Percentiles rank a stretch among this genome's conserved stretches.
These are phyloP conservation scores for Physaria fendleri DNA, from an alignment of 345 rosid species.

Conservation along the genomic window DNA sequence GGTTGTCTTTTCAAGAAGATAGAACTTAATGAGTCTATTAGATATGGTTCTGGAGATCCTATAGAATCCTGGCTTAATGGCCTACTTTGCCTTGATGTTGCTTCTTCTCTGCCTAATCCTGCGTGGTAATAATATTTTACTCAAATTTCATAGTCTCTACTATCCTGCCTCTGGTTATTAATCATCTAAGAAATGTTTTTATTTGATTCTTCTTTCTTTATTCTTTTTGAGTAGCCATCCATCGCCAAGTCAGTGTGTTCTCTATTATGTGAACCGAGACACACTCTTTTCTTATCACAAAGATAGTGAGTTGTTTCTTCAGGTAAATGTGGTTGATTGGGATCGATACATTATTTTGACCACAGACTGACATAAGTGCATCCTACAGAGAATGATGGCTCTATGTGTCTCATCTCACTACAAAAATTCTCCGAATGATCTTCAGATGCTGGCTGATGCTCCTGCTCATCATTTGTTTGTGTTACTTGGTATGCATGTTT, in stretches of 20 bases:
- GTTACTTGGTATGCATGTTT: conserved; percentile 55
- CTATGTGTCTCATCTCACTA: conserved; percentile 94
- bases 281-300: conserved; percentile 94
- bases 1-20: conserved; percentile 87
- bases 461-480: conserved; percentile 98
- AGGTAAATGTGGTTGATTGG: conserved; percentile 37
- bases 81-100: conserved; percentile 86
- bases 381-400: conserved; percentile 94
- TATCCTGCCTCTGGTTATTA: background rate
- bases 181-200: background rate
- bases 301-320: conserved; percentile 83
- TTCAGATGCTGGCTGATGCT: conserved; percentile 97
- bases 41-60: conserved; percentile 94
- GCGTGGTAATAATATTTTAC: conserved; percentile 13
- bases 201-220: background rate
- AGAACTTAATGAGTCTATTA: conserved; percentile 84
- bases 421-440: conserved; percentile 96
- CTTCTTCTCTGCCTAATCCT: conserved; percentile 61
- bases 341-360: background rate
- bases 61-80: conserved; percentile 91
- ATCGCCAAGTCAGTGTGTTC: conserved; percentile 73
- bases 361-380: conserved; percentile 20
- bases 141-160: background rate
- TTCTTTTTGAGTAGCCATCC: conserved; percentile 54
- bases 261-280: conserved; percentile 85